phyloP scores from a whole-genome alignment of 1,139 yeast genomes.

The Pichia sp. region DNA sequence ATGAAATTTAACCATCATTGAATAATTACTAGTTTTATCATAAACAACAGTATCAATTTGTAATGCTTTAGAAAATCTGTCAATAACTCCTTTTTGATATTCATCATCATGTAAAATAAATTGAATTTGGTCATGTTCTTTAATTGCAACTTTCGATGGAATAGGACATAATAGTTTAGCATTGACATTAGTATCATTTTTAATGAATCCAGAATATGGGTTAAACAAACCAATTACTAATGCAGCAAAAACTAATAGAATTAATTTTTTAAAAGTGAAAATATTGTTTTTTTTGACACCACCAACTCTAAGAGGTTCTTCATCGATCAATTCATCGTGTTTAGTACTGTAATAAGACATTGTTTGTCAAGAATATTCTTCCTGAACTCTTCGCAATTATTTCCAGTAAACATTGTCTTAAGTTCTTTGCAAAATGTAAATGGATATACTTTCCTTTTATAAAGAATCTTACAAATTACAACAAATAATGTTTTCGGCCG shows the following conservation, averaged over 20 bases:
- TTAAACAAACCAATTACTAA: conserved; percentile 1
- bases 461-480: neutral
- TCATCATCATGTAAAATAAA: conserved; percentile 33
- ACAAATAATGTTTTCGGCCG: neutral
- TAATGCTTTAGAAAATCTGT: conserved; percentile 48
- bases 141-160: conserved; percentile 19
- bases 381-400: too few species aligned
- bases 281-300: neutral
- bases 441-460: too few species aligned
- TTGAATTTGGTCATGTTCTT: conserved; percentile 18
- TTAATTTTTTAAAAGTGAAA: conserved; percentile 5
- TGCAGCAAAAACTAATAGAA: conserved; percentile 5
- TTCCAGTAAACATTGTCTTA: too few species aligned
- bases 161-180: conserved; percentile 22
- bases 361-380: too few species aligned
- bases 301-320: neutral
- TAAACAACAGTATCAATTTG: conserved; percentile 56
- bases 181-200: neutral
- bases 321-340: conserved; percentile 1
- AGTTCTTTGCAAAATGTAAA: too few species aligned
- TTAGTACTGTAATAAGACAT: neutral
- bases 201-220: neutral
- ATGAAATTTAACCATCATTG: conserved; percentile 38
- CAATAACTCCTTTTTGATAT: conserved; percentile 37
- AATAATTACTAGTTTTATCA: conserved; percentile 39